These are phyloP conservation scores for Scedosporium aurantiacum DNA, from an alignment of 2,329 filamentous ascomycete genomes.

Conservation along the genomic window DNA sequence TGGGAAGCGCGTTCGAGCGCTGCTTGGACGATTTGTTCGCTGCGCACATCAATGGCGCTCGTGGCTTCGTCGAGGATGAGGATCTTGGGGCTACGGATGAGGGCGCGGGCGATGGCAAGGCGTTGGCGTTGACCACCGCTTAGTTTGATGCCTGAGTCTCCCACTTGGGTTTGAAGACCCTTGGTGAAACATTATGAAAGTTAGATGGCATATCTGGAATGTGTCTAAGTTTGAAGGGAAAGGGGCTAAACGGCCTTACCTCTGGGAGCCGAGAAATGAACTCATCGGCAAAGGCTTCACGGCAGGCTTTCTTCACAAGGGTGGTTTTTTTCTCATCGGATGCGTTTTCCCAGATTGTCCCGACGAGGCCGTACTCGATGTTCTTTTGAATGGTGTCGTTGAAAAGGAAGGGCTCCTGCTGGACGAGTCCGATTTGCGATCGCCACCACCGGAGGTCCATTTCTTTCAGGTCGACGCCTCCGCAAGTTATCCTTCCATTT, in stretches of 20 bases:
- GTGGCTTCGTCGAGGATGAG: constrained; percentile 59
- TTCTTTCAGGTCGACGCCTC: constrained; percentile 40
- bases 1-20: constrained; percentile 40
- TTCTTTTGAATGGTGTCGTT: constrained; percentile 50
- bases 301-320: constrained; percentile 34
- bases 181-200: neutral
- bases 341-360: constrained; percentile 27
- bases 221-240: neutral
- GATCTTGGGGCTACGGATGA: constrained; percentile 34
- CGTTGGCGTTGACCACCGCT: constrained; percentile 57
- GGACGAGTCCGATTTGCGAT: constrained; percentile 52
- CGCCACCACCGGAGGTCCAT: constrained; percentile 55
- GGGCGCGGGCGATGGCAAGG: constrained; percentile 43
- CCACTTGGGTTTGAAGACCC: constrained; percentile 25
- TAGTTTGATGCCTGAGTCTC: constrained; percentile 48
- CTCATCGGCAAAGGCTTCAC: constrained; percentile 38
- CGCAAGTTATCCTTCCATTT: constrained; percentile 35
- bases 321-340: constrained; percentile 39
- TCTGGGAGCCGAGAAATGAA: constrained; percentile 39
- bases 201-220: neutral
- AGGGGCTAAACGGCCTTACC: constrained; percentile 5
- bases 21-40: constrained; percentile 38
- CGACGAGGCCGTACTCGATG: constrained; percentile 31
- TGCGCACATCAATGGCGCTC: constrained; percentile 33
- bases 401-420: constrained; percentile 59